Evolutionary conservation across 306 rosid genomes (phyloP), one percentile per base, ranked within the genome.

Genomic region (Hippophae gyantsensis): DNA sequence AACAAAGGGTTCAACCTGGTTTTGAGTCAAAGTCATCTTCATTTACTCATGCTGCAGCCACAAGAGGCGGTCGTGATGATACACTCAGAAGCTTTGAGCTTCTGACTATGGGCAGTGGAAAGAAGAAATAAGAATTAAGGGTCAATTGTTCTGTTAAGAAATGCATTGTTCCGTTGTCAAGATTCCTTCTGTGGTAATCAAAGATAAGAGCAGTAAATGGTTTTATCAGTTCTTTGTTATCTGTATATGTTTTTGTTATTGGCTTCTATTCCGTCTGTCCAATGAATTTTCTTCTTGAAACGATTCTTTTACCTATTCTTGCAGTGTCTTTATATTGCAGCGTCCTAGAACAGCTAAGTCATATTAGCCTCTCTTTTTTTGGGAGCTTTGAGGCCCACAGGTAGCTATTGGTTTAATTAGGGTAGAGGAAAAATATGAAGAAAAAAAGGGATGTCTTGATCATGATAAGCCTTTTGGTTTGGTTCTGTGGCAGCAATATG

Each of bases 41-140:
- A 7, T 82, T 84, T 48, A 47, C 69, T 52, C 97, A 94, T 3
- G 26, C 76, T 43, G 54, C 93, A 3, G 66, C 90, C 3, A 40
- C 85, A 9, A 73, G 86, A 66, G 93, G 88, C 10, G 79, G 88
- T 5, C 96, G 86, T 18, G 95, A 85, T 53, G 99, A 92, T 64
- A 53, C 96, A 1, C 84, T 92, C 14, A 55, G 93, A 74, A 92
- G 96, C 84, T 85, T 92, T 60, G 99, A 92, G 63, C 85, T 85
- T 74, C 84, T 92, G 58, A 81, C 99, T n/a, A 84, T 92, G 9
- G 94, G 97, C 63, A 84, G 78, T 80, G 89, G 84, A 93, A 88
- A 80, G 88, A 81, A 78, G 69, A 75, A 44, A 54, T 45, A 18
- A 32, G 38, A 32, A 32, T 4, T 32, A 32, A 32, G 6, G 49